Percentiles rank a stretch among this genome's conserved stretches.
Evolutionary conservation across 2,329 filamentous ascomycete species (phyloP).

Genomic region (Ceratocystis albifundus): DNA sequence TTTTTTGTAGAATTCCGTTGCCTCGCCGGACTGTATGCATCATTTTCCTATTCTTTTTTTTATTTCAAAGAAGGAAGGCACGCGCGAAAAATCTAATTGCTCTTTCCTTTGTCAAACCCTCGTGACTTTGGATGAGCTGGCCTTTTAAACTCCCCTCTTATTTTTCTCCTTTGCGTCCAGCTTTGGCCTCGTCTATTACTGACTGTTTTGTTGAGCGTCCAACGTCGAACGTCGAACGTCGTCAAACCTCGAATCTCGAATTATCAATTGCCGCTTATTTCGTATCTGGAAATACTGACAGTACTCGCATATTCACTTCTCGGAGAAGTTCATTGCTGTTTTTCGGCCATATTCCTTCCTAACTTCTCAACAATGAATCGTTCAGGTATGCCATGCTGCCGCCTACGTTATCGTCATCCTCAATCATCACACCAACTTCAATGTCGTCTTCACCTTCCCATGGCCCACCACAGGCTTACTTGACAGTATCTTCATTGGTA

Average conservation of each 20-base stretch:
- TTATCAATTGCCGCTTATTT: no score
- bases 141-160: not conserved
- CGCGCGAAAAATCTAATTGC: not conserved
- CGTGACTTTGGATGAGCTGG: not conserved
- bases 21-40: not conserved
- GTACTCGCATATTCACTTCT: not conserved
- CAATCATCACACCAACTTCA: constrained; percentile 16
- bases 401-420: constrained; percentile 11
- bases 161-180: not conserved
- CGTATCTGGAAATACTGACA: no score
- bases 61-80: not conserved
- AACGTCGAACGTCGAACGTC: not conserved
- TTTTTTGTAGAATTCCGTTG: not conserved
- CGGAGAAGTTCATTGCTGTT: not conserved
- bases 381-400: constrained; percentile 17
- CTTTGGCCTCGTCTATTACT: not conserved
- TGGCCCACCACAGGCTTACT: not conserved
- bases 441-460: not conserved
- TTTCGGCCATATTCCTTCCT: not conserved
- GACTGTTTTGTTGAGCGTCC: not conserved
- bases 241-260: not conserved
- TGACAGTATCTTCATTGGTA: no score
- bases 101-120: constrained; percentile 1
- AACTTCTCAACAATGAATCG: constrained; percentile 15
- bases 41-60: not conserved